Evolutionary conservation across 257 asterid genomes (phyloP).

Genomic region (Solanum gracilifrons): DNA sequence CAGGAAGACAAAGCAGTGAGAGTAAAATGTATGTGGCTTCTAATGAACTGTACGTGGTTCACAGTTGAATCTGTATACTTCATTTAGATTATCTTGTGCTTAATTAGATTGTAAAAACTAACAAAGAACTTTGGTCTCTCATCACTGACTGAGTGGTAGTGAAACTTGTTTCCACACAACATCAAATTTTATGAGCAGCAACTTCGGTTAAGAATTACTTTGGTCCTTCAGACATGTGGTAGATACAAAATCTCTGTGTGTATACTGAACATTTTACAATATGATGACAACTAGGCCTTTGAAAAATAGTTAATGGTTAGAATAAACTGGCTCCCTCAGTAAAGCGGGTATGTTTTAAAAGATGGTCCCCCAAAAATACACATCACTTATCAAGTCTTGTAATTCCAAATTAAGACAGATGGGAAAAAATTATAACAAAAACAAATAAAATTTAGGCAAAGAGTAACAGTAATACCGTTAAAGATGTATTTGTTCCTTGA

Average conservation of each 20-base stretch:
- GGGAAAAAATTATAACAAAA: not conserved
- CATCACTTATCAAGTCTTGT: not conserved
- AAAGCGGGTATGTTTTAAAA: not conserved
- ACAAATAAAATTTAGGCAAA: not conserved
- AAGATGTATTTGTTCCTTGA: constrained; percentile 63
- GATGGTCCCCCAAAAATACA: not conserved
- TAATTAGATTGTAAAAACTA: not conserved
- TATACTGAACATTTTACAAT: not conserved
- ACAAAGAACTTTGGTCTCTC: not conserved
- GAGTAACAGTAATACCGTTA: constrained; percentile 43
- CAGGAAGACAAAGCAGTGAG: not conserved
- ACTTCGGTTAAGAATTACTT: not conserved
- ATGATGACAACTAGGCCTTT: not conserved
- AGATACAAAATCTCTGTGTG: not conserved
- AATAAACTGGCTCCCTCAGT: not conserved
- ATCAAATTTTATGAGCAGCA: not conserved
- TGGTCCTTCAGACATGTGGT: not conserved
- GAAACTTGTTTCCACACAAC: not conserved
- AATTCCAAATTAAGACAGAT: not conserved
- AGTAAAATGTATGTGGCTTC: not conserved
- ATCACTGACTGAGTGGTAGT: not conserved
- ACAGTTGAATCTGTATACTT: not conserved
- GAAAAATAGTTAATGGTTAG: not conserved
- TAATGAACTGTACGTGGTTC: not conserved
- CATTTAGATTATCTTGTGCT: not conserved